These are phyloP conservation scores for Heterobasidion irregulare DNA, from an alignment of 1,284 basidiomycete species.

Conservation along the genomic window DNA sequence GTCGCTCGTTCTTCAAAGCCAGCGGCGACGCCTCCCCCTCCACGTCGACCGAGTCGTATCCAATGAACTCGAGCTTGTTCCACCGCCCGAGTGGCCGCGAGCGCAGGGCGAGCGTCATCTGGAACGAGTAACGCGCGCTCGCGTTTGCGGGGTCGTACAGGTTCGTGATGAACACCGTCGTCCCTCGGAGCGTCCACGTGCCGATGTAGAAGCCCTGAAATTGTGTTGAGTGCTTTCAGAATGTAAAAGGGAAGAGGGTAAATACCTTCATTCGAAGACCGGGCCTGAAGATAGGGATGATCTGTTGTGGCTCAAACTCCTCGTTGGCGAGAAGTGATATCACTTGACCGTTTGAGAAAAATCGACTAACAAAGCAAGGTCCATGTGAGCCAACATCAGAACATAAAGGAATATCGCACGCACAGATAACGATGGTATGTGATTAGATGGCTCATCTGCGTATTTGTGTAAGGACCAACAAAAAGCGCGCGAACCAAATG, in stretches of 20 bases:
- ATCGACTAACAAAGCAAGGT: conserved; percentile 47
- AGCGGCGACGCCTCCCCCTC: conserved; percentile 69
- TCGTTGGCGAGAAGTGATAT: conserved; percentile 85
- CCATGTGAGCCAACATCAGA: neutral
- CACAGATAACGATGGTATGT: conserved; percentile 82
- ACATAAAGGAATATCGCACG: conserved; percentile 18
- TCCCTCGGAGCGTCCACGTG: conserved; percentile 56
- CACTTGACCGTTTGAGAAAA: conserved; percentile 82
- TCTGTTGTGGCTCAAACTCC: conserved; percentile 61
- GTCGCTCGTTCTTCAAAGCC: conserved; percentile 74
- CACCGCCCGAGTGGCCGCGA: conserved; percentile 78
- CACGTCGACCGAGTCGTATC: conserved; percentile 70
- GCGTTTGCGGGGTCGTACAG: conserved; percentile 37
- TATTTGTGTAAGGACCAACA: neutral
- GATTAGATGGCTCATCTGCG: conserved; percentile 61
- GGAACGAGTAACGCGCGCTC: conserved; percentile 62
- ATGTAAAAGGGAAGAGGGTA: neutral
- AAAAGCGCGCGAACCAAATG: neutral
- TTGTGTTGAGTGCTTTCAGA: conserved; percentile 3
- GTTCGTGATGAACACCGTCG: conserved; percentile 51
- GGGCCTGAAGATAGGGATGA: conserved; percentile 74
- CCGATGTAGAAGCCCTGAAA: conserved; percentile 62
- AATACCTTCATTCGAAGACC: conserved; percentile 72
- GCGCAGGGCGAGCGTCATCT: conserved; percentile 75
- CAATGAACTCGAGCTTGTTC: conserved; percentile 78